Base-by-base conservation (phyloP, 768 basidiomycete species). In the Suillus fuscotomentosus region DNA sequence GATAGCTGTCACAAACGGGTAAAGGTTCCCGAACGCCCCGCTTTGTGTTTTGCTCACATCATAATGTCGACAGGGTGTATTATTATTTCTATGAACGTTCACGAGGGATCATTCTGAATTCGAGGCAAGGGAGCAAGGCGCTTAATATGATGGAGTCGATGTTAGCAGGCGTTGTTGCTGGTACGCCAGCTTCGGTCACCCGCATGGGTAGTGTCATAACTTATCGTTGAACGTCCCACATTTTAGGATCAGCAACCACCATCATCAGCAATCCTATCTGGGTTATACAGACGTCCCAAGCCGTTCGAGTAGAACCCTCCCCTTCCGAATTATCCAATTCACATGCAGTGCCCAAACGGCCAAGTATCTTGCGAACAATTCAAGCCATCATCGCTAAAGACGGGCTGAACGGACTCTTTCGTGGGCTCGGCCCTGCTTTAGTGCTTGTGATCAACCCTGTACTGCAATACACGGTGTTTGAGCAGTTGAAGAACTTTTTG, bases 361-460 rank as follows among this genome's bases (percentile, higher is more conserved):
- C 55, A 83, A 79, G 76, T 89, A 88, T 67, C 84, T 88, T 88
- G 20, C 84, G 91, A 70, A 92, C 90, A 1, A 81, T 92, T 36
- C 78, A 83, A 63, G 82, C 81, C 65, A 92, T 98, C 63, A 66
- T 93, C 31, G 81, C 84, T 39, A 88, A 88, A 68, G 90, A 88
- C 69, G 96, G 97, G 55, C 24, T 56, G 13, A 82, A 82, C n/a
- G 96, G 89, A 2, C 90, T 99, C 73, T 97, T 92, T 90, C 84
- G 94, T 54, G 97, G 97, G 15, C 85, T 99, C 45, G 94, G 94
- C 1, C 95, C 97, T 3, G 95, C 95, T n/a, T 81, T 99, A 57
- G 83, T 95, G 36, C 83, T 99, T 53, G 97, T 98, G 68, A 86
- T 94, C 67, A 99, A 99, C 76, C 97, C 97, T 17, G 91, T 99